These are phyloP conservation scores for Ogataea trehalophila DNA, from an alignment of 805 yeast genomes.

Conservation along the genomic window DNA sequence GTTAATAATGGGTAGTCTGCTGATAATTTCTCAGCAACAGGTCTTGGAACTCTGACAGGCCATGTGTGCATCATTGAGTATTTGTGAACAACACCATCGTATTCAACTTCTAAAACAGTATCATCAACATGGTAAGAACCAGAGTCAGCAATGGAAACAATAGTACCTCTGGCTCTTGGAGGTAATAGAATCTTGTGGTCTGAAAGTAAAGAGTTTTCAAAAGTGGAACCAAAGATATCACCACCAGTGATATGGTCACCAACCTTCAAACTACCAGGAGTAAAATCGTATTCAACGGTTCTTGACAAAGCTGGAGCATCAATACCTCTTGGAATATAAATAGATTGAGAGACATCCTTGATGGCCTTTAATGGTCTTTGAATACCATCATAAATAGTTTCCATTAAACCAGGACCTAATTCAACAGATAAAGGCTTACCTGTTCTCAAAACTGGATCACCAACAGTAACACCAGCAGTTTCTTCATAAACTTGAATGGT, in stretches of 20 bases:
- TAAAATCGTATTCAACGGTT: constrained; percentile 76
- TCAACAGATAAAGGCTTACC: constrained; percentile 99
- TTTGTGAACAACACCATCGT: constrained; percentile 74
- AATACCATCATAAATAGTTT: constrained; percentile 98
- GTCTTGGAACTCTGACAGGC: constrained; percentile 99
- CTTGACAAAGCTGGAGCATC: constrained; percentile 95
- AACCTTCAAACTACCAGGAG: constrained; percentile 70
- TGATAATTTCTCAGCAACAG: constrained; percentile 88
- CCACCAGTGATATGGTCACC: constrained; percentile 99
- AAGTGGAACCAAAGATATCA: constrained; percentile 90
- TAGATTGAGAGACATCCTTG: constrained; percentile 80
- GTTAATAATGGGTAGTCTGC: constrained; percentile 95
- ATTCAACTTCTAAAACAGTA: constrained; percentile 87
- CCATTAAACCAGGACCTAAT: constrained; percentile 99
- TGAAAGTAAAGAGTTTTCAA: constrained; percentile 85
- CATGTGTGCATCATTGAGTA: constrained; percentile 97
- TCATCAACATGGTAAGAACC: constrained; percentile 93
- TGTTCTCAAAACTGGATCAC: constrained; percentile 97
- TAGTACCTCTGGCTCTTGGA: constrained; percentile 98
- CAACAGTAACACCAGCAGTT: constrained; percentile 98
- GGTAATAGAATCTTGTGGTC: constrained; percentile 95
- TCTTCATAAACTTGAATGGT: constrained; percentile 99
- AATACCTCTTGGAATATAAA: constrained; percentile 98
- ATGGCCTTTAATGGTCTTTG: constrained; percentile 97
- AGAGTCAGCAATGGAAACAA: constrained; percentile 79